phyloP scores from a whole-genome alignment of 345 rosid genomes.

The Lagerstroemia speciosa region DNA sequence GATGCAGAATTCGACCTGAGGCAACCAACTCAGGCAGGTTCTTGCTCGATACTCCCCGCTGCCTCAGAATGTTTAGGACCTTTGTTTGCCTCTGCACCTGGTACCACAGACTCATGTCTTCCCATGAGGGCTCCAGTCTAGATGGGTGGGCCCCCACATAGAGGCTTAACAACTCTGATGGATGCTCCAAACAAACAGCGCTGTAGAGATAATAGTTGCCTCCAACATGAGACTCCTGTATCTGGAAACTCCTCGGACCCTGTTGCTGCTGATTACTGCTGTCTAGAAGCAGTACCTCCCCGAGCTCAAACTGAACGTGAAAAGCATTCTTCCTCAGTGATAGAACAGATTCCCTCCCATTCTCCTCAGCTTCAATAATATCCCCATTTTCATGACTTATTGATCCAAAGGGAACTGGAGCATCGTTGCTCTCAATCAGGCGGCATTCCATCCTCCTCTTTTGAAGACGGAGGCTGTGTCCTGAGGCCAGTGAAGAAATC shows the following conservation, averaged over 20 bases:
- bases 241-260: conserved; percentile 37
- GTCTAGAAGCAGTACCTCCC: conserved; percentile 41
- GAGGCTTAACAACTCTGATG: conserved; percentile 27
- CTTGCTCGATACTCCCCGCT: conserved; percentile 33
- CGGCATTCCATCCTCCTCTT: conserved; percentile 38
- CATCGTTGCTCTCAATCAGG: conserved; percentile 25
- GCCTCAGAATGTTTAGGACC: conserved; percentile 47
- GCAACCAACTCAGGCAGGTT: conserved; percentile 44
- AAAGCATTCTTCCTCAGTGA: conserved; percentile 23
- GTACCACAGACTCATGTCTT: conserved; percentile 64
- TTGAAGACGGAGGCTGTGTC: conserved; percentile 42
- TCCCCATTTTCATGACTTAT: conserved; percentile 30
- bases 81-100: conserved; percentile 63
- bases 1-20: conserved; percentile 44
- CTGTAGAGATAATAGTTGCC: conserved; percentile 35
- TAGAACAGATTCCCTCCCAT: conserved; percentile 9
- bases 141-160: conserved; percentile 53
- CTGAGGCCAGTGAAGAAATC: conserved; percentile 36
- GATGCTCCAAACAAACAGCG: conserved; percentile 31
- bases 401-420: conserved; percentile 25
- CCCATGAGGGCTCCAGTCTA: conserved; percentile 57
- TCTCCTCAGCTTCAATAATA: conserved; percentile 32
- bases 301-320: conserved; percentile 26
- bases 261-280: conserved; percentile 25
- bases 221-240: conserved; percentile 35